A percentile compares a stretch with the other conserved stretches of the same genome.
phyloP scores from a whole-genome alignment of 768 basidiomycete genomes.

The Mycena indigotica region DNA sequence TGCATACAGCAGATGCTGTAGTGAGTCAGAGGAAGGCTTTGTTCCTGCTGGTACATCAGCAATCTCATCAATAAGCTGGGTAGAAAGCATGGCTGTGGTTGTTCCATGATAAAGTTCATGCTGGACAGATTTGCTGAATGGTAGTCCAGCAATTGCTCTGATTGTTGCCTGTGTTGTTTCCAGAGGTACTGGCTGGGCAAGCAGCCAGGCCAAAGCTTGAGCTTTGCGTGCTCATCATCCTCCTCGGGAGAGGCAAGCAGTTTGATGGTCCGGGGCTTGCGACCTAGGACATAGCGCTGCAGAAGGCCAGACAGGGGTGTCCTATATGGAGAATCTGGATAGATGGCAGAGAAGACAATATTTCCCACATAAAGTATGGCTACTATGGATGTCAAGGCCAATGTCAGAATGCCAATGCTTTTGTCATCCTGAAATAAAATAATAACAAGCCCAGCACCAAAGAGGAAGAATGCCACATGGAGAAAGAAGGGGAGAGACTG shows the following conservation, averaged over 20 bases:
- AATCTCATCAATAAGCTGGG: not conserved
- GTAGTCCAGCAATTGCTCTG: not conserved
- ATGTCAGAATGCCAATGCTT: not conserved
- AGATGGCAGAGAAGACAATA: not conserved
- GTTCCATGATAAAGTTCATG: not conserved
- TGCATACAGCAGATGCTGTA: not conserved
- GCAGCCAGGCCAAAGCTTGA: not conserved
- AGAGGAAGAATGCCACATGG: constrained; percentile 5
- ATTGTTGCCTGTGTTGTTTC: not conserved
- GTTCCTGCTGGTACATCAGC: not conserved
- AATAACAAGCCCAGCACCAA: not conserved
- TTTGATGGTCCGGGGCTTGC: not conserved
- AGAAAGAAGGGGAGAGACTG: not conserved
- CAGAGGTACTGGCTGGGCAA: not conserved
- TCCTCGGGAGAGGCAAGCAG: not conserved
- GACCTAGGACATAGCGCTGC: not conserved
- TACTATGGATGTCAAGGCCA: not conserved
- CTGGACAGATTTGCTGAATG: not conserved
- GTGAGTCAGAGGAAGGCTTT: no score
- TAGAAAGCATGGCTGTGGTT: not conserved
- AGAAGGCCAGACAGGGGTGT: not conserved
- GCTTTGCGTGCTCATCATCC: not conserved
- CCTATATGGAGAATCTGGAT: not conserved
- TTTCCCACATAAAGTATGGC: not conserved
- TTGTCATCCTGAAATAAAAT: not conserved